Evolutionary conservation across 2,329 filamentous ascomycete species (phyloP), one percentile per base, ranked within the genome.

Genomic region (Colletotrichum navitas): DNA sequence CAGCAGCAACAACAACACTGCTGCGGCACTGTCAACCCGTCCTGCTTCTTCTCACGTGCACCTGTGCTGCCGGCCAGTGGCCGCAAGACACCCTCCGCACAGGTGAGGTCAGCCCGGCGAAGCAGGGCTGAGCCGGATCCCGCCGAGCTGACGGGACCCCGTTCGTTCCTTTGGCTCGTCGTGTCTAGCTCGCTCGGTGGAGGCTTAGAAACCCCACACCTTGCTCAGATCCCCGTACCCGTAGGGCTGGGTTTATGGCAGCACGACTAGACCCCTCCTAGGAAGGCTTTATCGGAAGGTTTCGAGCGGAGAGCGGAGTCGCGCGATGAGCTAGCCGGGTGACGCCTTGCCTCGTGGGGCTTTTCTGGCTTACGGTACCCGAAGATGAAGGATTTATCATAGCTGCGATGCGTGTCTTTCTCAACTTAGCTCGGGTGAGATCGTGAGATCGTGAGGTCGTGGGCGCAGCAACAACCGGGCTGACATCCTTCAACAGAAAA

Each of bases 91-190:
- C 21, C 32, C 26, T 32, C 16, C 21, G 21, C 11, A 55, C 32
- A 18, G 32, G 52, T 10, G 14, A 34, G 45, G 66, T 51, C 47
- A 58, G 62, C 62, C 43, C 29, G 21, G 66, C 16, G 16, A 21
- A 24, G 54, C 45, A 60, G 29, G 66, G 66, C 66, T 64, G 66
- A 69, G 66, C 36, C 52, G 24, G 6, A 39, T 43, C 55, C 26
- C 8, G 11, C 54, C 66, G 51, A 60, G 66, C 36, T 66, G 66
- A 47, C 63, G 45, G 54, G 45, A 36, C 14, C 16, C 41, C 11
- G 18, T 47, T 34, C 7, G 32, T 36, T 24, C 7, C 39, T 29
- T 41, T 32, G 39, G 60, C 45, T 29, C 45, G 45, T 14, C 24
- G 32, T 60, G 43, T 60, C 26, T 26, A n/a, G 5, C 58, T 14